These are phyloP conservation scores for Xerocomellus amylosporus DNA, from an alignment of 768 basidiomycete genomes.

Conservation along the genomic window DNA sequence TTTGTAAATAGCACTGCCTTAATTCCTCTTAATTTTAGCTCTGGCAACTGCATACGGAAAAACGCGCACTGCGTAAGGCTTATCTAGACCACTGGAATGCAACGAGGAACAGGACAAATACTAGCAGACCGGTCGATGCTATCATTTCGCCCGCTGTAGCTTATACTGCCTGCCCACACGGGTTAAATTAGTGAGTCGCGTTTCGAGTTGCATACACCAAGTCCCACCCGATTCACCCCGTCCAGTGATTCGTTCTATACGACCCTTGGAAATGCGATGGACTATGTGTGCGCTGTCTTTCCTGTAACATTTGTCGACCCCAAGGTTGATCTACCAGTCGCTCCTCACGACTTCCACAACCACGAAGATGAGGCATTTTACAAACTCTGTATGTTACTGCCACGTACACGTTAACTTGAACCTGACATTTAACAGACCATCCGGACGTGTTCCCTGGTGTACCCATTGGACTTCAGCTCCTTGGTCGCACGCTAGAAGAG, in stretches of 20 bases:
- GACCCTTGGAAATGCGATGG: conserved; percentile 44
- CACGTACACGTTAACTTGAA: not conserved
- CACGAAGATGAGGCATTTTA: conserved; percentile 44
- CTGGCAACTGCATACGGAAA: conserved; percentile 47
- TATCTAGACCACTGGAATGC: conserved; percentile 50
- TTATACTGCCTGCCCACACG: conserved; percentile 45
- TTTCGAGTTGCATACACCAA: conserved; percentile 5
- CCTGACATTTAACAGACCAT: conserved; percentile 33
- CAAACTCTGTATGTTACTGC: conserved; percentile 40
- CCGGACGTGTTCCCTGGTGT: conserved; percentile 43
- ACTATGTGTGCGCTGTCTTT: conserved; percentile 43
- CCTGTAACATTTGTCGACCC: conserved; percentile 50
- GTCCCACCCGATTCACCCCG: conserved; percentile 8
- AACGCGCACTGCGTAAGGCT: conserved; percentile 40
- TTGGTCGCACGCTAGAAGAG: conserved; percentile 48
- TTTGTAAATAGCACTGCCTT: not conserved
- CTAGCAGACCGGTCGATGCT: conserved; percentile 51
- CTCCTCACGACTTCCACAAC: conserved; percentile 40
- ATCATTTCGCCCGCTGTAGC: conserved; percentile 47
- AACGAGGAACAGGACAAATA: conserved; percentile 42
- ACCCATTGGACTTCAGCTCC: conserved; percentile 49
- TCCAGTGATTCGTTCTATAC: conserved; percentile 44
- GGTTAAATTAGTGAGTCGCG: conserved; percentile 37
- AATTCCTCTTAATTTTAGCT: conserved; percentile 24
- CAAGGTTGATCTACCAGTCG: conserved; percentile 34